phyloP scores from a whole-genome alignment of 805 yeast species.

The Wickerhamomyces tratensis region DNA sequence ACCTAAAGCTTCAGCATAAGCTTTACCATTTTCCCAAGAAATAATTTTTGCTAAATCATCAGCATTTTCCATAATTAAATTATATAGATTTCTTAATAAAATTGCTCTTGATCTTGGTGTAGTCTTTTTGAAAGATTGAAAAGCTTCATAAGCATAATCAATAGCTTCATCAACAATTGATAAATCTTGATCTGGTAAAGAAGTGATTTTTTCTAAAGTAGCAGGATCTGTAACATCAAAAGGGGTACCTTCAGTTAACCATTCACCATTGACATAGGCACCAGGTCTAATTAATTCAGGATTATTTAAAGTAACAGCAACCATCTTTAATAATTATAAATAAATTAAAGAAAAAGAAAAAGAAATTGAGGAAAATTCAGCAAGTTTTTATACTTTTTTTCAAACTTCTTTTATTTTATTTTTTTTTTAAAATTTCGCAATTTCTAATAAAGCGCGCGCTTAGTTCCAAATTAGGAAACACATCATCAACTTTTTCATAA shows the following conservation, averaged over 20 bases:
- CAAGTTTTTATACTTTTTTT: too few species aligned
- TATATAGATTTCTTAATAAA: slow-evolving; percentile 39
- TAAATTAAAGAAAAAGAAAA: not conserved
- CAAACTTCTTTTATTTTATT: too few species aligned
- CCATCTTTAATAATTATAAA: too few species aligned
- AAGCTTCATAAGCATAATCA: slow-evolving; percentile 35
- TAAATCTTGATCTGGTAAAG: slow-evolving; percentile 52
- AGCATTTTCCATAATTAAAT: slow-evolving; percentile 42
- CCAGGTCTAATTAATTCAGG: slow-evolving; percentile 45
- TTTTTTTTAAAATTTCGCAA: too few species aligned
- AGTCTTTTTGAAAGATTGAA: slow-evolving; percentile 35
- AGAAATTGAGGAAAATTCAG: too few species aligned
- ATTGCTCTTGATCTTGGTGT: slow-evolving; percentile 39
- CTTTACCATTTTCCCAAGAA: slow-evolving; percentile 55
- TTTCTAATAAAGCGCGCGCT: too few species aligned
- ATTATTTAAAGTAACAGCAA: slow-evolving; percentile 22
- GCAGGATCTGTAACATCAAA: slow-evolving; percentile 79
- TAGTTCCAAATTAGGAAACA: too few species aligned
- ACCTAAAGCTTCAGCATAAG: slow-evolving; percentile 42
- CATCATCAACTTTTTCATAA: too few species aligned
- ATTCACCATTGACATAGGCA: slow-evolving; percentile 64
- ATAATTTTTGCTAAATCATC: slow-evolving; percentile 49
- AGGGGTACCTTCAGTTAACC: slow-evolving; percentile 40
- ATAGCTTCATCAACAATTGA: slow-evolving; percentile 50
- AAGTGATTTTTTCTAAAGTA: slow-evolving; percentile 42